Evolutionary conservation across 2,329 filamentous ascomycete genomes (phyloP), one percentile per base, ranked within the genome.

Genomic region (Penicillium aurantiogriseum): DNA sequence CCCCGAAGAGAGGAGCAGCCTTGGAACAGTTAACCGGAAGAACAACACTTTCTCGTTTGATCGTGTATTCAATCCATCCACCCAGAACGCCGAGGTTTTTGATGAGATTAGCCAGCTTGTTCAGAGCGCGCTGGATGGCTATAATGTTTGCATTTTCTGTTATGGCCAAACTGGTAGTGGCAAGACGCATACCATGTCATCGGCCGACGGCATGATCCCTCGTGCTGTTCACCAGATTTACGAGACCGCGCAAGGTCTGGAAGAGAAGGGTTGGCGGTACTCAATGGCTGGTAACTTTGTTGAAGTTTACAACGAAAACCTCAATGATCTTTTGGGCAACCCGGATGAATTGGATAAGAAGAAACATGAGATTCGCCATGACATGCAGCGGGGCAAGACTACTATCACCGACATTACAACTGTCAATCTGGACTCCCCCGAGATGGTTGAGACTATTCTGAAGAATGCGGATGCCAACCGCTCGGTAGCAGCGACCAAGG

Each of bases 121-220:
- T 1, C 94, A 99, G 76, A 96, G 91, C 66, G 94, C 95, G 0
- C 82, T 99, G 39, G 94, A 99, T 69, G 94, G 94, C 1, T 99
- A 96, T 79, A 99, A 97, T 66, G 94, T 99, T 51, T 97, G 93
- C 76, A 97, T 99, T 62, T 96, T 99, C 77, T 97, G 92, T 71
- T 99, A 99, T 71, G 94, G 94, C 43, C 94, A 99, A 75, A 99
- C 94, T 0, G 94, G 94, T 4, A 94, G 92, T 19, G 94, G 94
- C 59, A 99, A 99, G 81, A 99, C 94, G 0, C 90, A 88, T 71
- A 97, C 94, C 4, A 99, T 99, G 94, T 95, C 90, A 10, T 89
- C 88, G 0, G 76, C 80, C 2, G 91, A 97, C 67, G 94, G 94
- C 64, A 97, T 99, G 88, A 99, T 99, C 58, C 93, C 94, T 1